These are phyloP conservation scores for Casuarina glauca DNA, from an alignment of 306 rosid species.

Conservation along the genomic window DNA sequence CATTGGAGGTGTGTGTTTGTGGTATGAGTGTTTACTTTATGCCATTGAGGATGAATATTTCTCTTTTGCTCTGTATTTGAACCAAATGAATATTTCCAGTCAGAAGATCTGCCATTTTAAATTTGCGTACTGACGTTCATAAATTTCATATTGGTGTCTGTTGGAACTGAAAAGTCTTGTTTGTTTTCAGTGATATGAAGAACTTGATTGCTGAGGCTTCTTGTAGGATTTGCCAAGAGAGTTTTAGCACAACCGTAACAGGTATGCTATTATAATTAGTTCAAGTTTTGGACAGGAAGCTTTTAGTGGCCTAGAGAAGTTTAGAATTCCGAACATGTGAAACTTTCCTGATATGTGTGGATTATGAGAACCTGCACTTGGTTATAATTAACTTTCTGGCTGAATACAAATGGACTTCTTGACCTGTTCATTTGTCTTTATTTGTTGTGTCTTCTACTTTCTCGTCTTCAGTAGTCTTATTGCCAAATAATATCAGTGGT, in stretches of 20 bases:
- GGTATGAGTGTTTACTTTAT: not conserved
- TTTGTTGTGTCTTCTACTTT: not conserved
- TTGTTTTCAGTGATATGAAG: conserved; percentile 55
- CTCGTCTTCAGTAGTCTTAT: not conserved
- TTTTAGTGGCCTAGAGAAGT: not conserved
- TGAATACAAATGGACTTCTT: not conserved
- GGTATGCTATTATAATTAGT: conserved; percentile 28
- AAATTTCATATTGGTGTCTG: not conserved
- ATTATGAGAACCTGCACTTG: not conserved
- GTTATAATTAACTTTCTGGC: not conserved
- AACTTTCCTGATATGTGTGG: too few species aligned
- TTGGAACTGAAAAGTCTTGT: not conserved
- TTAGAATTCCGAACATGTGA: too few species aligned
- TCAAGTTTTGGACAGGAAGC: not conserved
- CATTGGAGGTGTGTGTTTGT: not conserved
- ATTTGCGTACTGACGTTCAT: not conserved
- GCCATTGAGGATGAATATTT: not conserved
- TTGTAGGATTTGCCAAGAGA: conserved; percentile 62
- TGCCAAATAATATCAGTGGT: not conserved
- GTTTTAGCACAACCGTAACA: conserved; percentile 51
- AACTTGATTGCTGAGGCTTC: conserved; percentile 55
- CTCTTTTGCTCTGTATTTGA: not conserved
- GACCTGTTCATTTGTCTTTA: not conserved
- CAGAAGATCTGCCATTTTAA: not conserved
- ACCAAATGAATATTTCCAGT: not conserved